Evolutionary conservation across 768 basidiomycete genomes (phyloP), one percentile per base, ranked within the genome.

Genomic region (Tylopilus felleus): DNA sequence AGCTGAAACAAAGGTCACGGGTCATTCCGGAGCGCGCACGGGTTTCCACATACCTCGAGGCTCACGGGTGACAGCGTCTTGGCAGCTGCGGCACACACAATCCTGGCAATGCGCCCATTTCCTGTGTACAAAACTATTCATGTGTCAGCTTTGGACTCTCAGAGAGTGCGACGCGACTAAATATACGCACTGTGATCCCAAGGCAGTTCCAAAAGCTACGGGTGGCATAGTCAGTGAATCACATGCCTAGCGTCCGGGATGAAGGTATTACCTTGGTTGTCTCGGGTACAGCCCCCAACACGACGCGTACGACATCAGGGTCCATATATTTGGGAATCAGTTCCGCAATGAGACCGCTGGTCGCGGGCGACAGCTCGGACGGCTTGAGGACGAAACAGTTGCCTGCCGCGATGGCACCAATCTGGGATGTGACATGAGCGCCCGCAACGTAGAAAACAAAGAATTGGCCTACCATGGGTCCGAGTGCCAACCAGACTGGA

Each of bases 291-390:
- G 73, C 83, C 17, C 90, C 90, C 57, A 88, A 82, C 25, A 92
- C 80, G 29, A 93, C 75, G 13, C 80, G 74, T n/a, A 82, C 76
- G 4, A 88, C 65, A 29, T 82, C 78, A 0, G 73, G 67, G 66
- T 94, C 93, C 55, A 95, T 60, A 62, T 95, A 94, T 63, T 88
- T 82, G 2, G 83, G 83, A 7, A 90, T 38, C 8, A 93, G 78
- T 60, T 90, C 84, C 0, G 84, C 77, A 16, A 91, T 64, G 12
- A 93, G 76, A 10, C 77, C 60, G 40, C 80, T 81, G 4, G 75
- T 72, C 2, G 79, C 77, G 0, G 85, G 81, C 0, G 80, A 73
- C 3, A 81, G 70, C 63, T 94, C 93, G 1, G 92, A 87, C 1
- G 89, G 88, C 66, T 94, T 94, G 48, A 93, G 43, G 5, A 86